Conservation (phyloP, 148 eudicot genomes). For the Fagopyrum homotropicum region DNA sequence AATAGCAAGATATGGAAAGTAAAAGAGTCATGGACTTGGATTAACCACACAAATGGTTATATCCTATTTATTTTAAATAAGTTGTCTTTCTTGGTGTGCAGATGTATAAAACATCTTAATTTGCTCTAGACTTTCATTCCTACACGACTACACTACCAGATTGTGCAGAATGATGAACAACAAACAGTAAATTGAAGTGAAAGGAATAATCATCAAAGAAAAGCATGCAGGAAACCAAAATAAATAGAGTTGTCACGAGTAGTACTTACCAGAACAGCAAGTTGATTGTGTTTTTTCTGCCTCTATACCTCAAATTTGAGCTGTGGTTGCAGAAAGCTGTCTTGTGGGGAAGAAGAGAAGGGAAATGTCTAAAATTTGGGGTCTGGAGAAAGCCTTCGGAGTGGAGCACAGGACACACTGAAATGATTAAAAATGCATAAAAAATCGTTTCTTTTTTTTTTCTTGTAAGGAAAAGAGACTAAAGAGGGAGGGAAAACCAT, state of each 20-base stretch:
- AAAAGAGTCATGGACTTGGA: constrained; percentile 29
- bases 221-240: neutral
- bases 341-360: constrained; percentile 41
- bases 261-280: neutral
- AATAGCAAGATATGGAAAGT: constrained; percentile 25
- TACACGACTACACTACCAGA: no score
- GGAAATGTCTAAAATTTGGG: constrained; percentile 26
- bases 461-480: neutral
- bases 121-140: no score
- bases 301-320: constrained; percentile 12
- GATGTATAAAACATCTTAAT: neutral
- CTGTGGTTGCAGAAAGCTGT: constrained; percentile 16
- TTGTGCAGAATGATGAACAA: constrained; percentile 7
- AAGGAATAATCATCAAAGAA: constrained; percentile 3
- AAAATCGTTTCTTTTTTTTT: constrained; percentile 14
- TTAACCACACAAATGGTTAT: constrained; percentile 32
- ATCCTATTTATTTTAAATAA: constrained; percentile 23
- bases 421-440: constrained; percentile 20
- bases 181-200: neutral
- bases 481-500: constrained; percentile 60
- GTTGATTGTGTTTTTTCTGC: neutral
- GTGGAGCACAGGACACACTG: constrained; percentile 32
- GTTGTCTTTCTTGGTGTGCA: constrained; percentile 1
- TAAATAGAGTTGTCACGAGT: neutral
- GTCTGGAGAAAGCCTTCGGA: constrained; percentile 27